Base-by-base conservation (phyloP, 441 rosid genomes). In the Arabidopsis lyrata region DNA sequence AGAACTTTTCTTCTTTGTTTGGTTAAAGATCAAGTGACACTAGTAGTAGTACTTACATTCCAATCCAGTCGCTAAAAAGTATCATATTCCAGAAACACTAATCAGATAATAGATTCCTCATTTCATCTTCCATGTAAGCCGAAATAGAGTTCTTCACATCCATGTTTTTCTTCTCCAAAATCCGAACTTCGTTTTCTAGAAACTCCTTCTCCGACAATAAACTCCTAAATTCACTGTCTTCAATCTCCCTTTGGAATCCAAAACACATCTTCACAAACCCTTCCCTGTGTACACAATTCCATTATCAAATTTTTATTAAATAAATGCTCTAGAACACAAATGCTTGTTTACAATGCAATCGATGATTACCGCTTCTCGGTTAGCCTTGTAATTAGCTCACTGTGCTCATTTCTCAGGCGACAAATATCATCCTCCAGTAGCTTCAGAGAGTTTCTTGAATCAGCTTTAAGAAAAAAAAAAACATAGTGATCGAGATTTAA, bases 241-340 rank as follows among this genome's bases (percentile, higher is more conserved):
- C 82, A 62, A 87, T 83, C 14, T 81, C 89, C 70, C 64, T 78
- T 74, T 93, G 98, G 74, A 93, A 93, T 63, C 87, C 84, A 53
- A 83, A 67, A 81, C 95, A 92, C 54, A n/a, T 53, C 56, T 66
- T 57, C 68, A 65, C 78, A 79, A 93, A 93, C 57, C 67, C 81
- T 72, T 89, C 97, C 80, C 96, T 88, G 16, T 1, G 3, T 58
- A 22, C 2, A 36, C 22, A 13, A 22, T 1, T 39, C 13, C 10
- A 16, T 1, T 34, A 48, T 13, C 35, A 73, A 48, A 36, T 39
- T 6, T 22, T 47, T 57, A 15, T 7, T 2, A 39, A 20, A 0
- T 1, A 0, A 20, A 20, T 20, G 1, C 2, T 50, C 8, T 2
- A 29, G 2, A 36, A 5, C 9, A 39, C 5, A 11, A 16, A 2